phyloP scores from a whole-genome alignment of 169 alveolate species.

The Plasmodium gaboni region DNA sequence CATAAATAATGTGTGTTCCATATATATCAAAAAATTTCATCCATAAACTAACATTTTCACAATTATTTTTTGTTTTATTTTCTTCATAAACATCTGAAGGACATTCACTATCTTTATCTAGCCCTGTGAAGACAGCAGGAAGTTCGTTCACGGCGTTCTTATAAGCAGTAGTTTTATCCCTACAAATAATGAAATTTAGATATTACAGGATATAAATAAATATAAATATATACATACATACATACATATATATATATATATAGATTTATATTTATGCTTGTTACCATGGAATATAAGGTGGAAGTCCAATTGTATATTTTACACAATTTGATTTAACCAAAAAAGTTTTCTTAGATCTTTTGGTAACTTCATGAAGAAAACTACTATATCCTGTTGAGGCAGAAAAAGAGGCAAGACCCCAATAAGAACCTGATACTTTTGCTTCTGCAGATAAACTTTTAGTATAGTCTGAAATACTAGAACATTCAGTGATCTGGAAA shows the following conservation, averaged over 20 bases:
- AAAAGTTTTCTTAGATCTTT: constrained; percentile 79
- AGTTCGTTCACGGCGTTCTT: constrained; percentile 79
- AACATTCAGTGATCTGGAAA: constrained; percentile 50
- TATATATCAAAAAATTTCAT: constrained; percentile 83
- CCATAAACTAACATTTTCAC: constrained; percentile 84
- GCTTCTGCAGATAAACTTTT: constrained; percentile 87
- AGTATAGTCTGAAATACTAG: constrained; percentile 80
- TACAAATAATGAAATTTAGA: background rate
- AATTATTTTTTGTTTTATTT: constrained; percentile 76
- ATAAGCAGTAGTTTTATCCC: constrained; percentile 82
- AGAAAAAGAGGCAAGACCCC: constrained; percentile 82
- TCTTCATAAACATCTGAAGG: constrained; percentile 79
- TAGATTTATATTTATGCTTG: background rate
- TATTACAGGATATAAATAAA: too few species aligned
- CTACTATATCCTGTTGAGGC: constrained; percentile 87
- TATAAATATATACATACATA: too few species aligned
- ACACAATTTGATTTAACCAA: constrained; percentile 87
- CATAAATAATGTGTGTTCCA: constrained; percentile 88
- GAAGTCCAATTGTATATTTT: constrained; percentile 87
- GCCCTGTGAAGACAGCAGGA: constrained; percentile 82
- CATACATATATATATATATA: too few species aligned
- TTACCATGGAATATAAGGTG: constrained; percentile 75
- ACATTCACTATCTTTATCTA: constrained; percentile 77
- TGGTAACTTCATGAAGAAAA: constrained; percentile 79
- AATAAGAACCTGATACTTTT: constrained; percentile 78